Base-by-base conservation (phyloP, 345 rosid genomes). In the Arabis alpina region DNA sequence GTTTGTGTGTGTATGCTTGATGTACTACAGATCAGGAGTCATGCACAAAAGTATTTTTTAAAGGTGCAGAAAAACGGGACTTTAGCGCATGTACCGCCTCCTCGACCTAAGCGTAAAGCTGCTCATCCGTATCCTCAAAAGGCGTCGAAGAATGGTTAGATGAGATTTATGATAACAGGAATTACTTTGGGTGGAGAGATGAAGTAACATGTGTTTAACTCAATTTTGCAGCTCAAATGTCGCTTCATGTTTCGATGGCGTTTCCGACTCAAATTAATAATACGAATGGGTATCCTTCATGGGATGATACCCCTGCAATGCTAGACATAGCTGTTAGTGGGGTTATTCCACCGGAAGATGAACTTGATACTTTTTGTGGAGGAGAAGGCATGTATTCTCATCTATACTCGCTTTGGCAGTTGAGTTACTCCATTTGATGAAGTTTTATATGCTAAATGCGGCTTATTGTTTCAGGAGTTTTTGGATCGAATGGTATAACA, bases 111-210 rank as follows among this genome's bases (percentile, higher is more conserved):
- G 77, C 84, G 95, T 73, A 91, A 88, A 87, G 92, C 97, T 61
- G 89, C 92, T 64, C 97, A 87, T 80, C 95, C 97, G 24, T 91
- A 91, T 81, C 97, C 97, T 61, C 97, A 87, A 51, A 91, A 91
- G 75, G 95, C 95, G n/a, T 76, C 92, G 0, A 91, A 88, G 83
- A 84, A 74, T 70, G 88, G 97, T 91, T 55, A 60, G 83, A 30
- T 91, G 52, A 60, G 83, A 30, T 42, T 5, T 16, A 3, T 14
- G 61, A 0, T 9, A 54, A 19, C 41, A 41, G n/a, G 58, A 64
- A 54, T 47, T 66, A 50, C 63, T 45, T 57, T 66, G 12, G 57
- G 4, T 55, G 13, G 68, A 39, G n/a, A 53, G 27, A 44, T 61
- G 36, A 34, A 45, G 45, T 58, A 10, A 39, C 14, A 23, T 66